These are phyloP conservation scores for Prunus padus DNA, from an alignment of 306 rosid species.

Conservation along the genomic window DNA sequence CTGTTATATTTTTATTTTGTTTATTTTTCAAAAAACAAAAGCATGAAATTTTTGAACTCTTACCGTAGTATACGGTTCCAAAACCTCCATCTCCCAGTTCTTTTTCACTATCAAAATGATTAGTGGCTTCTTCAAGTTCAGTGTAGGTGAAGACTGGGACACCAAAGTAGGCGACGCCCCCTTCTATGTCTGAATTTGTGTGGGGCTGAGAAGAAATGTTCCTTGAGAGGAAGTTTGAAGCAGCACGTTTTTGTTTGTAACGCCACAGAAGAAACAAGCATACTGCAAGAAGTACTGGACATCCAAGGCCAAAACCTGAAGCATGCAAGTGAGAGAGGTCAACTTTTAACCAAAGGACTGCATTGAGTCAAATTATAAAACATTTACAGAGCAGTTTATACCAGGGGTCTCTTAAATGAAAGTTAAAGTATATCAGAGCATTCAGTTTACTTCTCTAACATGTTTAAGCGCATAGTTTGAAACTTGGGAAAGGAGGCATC, in stretches of 20 bases:
- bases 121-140: slow-evolving; percentile 62
- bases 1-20: neutral
- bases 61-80: slow-evolving; percentile 64
- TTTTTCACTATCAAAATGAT: slow-evolving; percentile 40
- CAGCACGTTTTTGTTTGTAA: slow-evolving; percentile 7
- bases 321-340: neutral
- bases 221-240: slow-evolving; percentile 16
- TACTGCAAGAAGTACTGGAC: neutral
- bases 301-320: slow-evolving; percentile 19
- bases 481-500: too few species aligned
- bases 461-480: neutral
- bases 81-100: slow-evolving; percentile 73
- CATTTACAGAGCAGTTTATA: neutral
- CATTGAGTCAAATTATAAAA: too few species aligned
- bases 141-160: slow-evolving; percentile 47
- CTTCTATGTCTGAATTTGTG: slow-evolving; percentile 33
- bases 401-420: neutral
- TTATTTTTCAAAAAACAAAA: neutral
- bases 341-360: neutral
- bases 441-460: neutral
- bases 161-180: slow-evolving; percentile 32
- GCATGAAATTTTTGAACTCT: neutral
- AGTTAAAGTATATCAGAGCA: neutral
- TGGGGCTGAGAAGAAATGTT: slow-evolving; percentile 20
- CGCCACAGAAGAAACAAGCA: slow-evolving; percentile 3